Evolutionary conservation across 306 rosid species (phyloP), one percentile per base, ranked within the genome.

Genomic region (Urtica urens): DNA sequence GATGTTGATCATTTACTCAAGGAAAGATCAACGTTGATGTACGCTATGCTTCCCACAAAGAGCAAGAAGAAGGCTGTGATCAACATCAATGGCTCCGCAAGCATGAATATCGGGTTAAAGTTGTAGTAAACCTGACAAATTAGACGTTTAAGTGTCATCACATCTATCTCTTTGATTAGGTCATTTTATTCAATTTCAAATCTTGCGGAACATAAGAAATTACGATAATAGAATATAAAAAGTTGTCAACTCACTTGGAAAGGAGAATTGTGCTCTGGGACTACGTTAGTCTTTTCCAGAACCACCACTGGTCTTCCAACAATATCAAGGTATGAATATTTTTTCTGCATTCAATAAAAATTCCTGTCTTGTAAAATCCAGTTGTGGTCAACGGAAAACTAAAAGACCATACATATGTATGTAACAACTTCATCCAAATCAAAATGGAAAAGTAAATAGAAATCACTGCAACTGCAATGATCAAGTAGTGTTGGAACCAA

Each of bases 81-180:
- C 79, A 90, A 71, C 99, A 90, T 85, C 26, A 90, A 61, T 24
- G 99, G 99, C 71, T 90, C 95, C 13, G 94, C 99, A 51, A 90
- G 81, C 99, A 90, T 85, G 69, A 85, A 90, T 31, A 85, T 55
- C 17, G 94, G 94, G 66, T 79, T 81, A 59, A 85, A 90, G 50
- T 34, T 77, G 79, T 90, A 90, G 85, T 81, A 69, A 18, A 90
- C 92, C 99, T 90, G 73, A 56, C 24, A 38, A 64, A 50, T 21
- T 48, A 26, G 17, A 58, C 0, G 8, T 15, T 39, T 39, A 18
- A 8, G 1, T 6, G 33, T 28, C 33, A 28, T 4, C 33, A 28
- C 33, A 28, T 28, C 6, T 28, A 28, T 28, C 6, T 28, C 10
- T 10, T 28, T 28, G 33, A 4, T 28, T 10, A 10, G 33, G 10